Conservation (phyloP, 1,139 yeast species). For the Sugiyamaella castrensis region DNA sequence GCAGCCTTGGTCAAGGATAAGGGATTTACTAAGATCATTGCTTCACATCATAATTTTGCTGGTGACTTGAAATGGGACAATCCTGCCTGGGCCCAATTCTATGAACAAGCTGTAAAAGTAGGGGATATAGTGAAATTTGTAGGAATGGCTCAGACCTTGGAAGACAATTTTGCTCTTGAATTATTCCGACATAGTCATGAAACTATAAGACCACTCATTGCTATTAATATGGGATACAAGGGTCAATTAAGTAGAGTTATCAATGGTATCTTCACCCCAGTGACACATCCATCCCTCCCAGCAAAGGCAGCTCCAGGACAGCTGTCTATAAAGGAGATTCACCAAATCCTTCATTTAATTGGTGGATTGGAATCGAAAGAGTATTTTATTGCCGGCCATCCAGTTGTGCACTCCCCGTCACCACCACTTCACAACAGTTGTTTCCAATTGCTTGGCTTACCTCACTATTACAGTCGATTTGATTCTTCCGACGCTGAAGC, state of each 20-base stretch:
- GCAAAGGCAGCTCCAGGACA: slow-evolving; percentile 77
- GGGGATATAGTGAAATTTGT: slow-evolving; percentile 82
- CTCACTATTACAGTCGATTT: slow-evolving; percentile 64
- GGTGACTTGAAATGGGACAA: slow-evolving; percentile 64
- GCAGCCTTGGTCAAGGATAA: slow-evolving; percentile 47
- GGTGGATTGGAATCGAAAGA: slow-evolving; percentile 60
- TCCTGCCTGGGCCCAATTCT: slow-evolving; percentile 71
- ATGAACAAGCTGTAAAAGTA: slow-evolving; percentile 59
- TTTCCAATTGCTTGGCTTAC: slow-evolving; percentile 68
- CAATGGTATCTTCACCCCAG: slow-evolving; percentile 76
- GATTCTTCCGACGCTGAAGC: slow-evolving; percentile 64
- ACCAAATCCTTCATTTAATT: slow-evolving; percentile 54
- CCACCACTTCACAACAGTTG: slow-evolving; percentile 82
- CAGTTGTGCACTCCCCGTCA: slow-evolving; percentile 82
- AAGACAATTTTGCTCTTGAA: slow-evolving; percentile 72
- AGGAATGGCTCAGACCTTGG: slow-evolving; percentile 62
- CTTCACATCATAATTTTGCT: slow-evolving; percentile 72
- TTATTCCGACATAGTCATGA: slow-evolving; percentile 51
- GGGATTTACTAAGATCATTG: slow-evolving; percentile 68
- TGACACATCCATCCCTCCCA: slow-evolving; percentile 66
- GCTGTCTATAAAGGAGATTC: slow-evolving; percentile 53
- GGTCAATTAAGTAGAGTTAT: slow-evolving; percentile 81
- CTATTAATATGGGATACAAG: slow-evolving; percentile 71
- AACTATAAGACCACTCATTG: slow-evolving; percentile 61
- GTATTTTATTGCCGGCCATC: slow-evolving; percentile 78